phyloP scores from a whole-genome alignment of 2,329 filamentous ascomycete species.

The Neonectria hederae region DNA sequence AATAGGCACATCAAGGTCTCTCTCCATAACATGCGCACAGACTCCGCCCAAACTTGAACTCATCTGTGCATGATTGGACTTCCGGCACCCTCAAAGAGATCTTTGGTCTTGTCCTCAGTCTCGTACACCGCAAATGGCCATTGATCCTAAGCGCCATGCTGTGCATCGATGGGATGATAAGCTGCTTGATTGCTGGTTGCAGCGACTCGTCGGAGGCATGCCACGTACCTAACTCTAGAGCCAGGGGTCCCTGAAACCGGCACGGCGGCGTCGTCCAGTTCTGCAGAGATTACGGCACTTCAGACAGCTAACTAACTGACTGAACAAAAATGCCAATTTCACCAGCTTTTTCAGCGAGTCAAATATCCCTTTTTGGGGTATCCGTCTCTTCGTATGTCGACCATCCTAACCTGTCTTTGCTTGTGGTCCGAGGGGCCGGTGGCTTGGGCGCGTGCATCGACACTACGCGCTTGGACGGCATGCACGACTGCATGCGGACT shows the following conservation, averaged over 20 bases:
- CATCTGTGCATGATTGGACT: slow-evolving; percentile 5
- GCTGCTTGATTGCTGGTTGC: slow-evolving; percentile 12
- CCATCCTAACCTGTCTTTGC: neutral
- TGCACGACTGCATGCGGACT: neutral
- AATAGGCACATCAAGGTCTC: slow-evolving; percentile 3
- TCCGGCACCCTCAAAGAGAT: slow-evolving; percentile 10
- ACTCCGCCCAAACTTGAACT: slow-evolving; percentile 11
- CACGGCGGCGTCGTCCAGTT: slow-evolving; percentile 30
- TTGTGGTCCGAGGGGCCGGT: neutral
- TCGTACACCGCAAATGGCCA: slow-evolving; percentile 14
- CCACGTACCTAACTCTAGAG: slow-evolving; percentile 20
- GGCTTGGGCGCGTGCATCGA: slow-evolving; percentile 3
- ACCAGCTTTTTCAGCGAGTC: slow-evolving; percentile 6
- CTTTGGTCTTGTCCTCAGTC: neutral
- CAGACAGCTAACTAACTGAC: slow-evolving; percentile 9
- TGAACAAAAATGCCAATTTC: slow-evolving; percentile 12
- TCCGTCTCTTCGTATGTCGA: neutral
- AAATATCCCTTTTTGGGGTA: neutral
- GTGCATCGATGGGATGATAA: slow-evolving; percentile 21
- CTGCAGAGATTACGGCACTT: slow-evolving; percentile 27
- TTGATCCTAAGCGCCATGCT: slow-evolving; percentile 22
- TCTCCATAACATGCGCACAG: slow-evolving; percentile 5
- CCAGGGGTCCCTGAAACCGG: slow-evolving; percentile 37
- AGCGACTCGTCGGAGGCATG: slow-evolving; percentile 26
- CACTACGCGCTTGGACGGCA: neutral